Evolutionary conservation across 495 filamentous ascomycete species (phyloP).

Genomic region (Penicillium subrubescens): DNA sequence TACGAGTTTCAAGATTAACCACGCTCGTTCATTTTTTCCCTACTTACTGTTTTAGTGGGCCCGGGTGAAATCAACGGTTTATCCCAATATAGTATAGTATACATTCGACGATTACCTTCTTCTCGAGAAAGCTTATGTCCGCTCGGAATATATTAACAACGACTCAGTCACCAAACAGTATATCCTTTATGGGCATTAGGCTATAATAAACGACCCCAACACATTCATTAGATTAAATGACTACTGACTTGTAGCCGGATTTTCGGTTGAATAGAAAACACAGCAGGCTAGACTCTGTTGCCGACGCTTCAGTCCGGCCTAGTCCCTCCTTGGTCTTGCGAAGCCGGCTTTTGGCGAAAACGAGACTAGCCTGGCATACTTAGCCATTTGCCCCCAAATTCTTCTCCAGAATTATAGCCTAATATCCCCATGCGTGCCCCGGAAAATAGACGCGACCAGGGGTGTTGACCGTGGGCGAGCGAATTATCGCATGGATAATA

Average conservation of each 20-base stretch:
- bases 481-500: neutral
- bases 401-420: neutral
- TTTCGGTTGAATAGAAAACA: neutral
- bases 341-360: neutral
- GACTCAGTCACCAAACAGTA: neutral
- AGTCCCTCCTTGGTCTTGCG: neutral
- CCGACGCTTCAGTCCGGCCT: neutral
- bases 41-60: neutral
- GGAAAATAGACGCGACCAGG: neutral
- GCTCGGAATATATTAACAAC: neutral
- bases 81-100: neutral
- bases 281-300: neutral
- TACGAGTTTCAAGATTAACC: neutral
- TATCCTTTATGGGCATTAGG: neutral
- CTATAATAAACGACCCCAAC: neutral
- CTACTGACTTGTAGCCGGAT: neutral
- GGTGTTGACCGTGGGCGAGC: neutral
- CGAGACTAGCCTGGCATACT: neutral
- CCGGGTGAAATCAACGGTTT: neutral
- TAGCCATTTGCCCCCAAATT: neutral
- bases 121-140: neutral
- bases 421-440: neutral
- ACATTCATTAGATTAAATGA: neutral
- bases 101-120: neutral
- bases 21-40: neutral